A percentile compares a stretch with the other conserved stretches of the same genome.
These are phyloP conservation scores for Cryptococcus sp. DNA, from an alignment of 1,284 basidiomycete genomes.

Conservation along the genomic window DNA sequence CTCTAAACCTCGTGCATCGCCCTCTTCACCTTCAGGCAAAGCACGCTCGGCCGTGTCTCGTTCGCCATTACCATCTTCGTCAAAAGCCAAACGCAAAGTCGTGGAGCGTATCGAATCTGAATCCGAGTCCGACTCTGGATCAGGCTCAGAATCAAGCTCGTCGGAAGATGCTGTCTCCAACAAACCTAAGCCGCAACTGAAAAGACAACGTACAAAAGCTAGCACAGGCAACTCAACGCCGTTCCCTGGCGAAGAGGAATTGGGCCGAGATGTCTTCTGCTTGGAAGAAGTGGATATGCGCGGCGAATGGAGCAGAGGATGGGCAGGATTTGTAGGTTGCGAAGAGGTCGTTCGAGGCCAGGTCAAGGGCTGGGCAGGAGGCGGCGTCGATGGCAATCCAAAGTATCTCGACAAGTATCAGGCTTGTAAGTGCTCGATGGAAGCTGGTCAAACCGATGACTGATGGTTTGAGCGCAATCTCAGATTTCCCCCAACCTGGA, in stretches of 20 bases:
- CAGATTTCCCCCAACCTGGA: slow-evolving; percentile 50
- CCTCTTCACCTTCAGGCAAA: neutral
- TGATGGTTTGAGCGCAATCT: neutral
- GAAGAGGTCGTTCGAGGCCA: slow-evolving; percentile 37
- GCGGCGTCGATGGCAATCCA: slow-evolving; percentile 17
- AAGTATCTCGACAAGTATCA: slow-evolving; percentile 32
- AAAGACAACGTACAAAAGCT: slow-evolving; percentile 2
- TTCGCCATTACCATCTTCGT: slow-evolving; percentile 3
- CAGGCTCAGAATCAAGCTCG: slow-evolving; percentile 10
- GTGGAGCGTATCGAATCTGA: slow-evolving; percentile 20
- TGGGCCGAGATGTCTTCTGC: slow-evolving; percentile 33
- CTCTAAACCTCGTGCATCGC: neutral
- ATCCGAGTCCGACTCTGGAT: slow-evolving; percentile 21
- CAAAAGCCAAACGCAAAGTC: slow-evolving; percentile 12
- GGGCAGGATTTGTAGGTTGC: slow-evolving; percentile 40
- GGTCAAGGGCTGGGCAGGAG: slow-evolving; percentile 33
- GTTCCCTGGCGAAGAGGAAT: slow-evolving; percentile 17
- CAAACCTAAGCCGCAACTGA: slow-evolving; percentile 15
- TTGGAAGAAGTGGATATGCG: slow-evolving; percentile 35
- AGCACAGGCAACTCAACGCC: slow-evolving; percentile 10
- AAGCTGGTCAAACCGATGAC: neutral
- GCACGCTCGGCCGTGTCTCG: neutral
- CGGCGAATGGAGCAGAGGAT: slow-evolving; percentile 44
- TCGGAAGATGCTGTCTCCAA: slow-evolving; percentile 24
- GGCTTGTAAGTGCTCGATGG: slow-evolving; percentile 28